Base-by-base conservation (phyloP, 768 basidiomycete species). In the Tulasnella sp. region DNA sequence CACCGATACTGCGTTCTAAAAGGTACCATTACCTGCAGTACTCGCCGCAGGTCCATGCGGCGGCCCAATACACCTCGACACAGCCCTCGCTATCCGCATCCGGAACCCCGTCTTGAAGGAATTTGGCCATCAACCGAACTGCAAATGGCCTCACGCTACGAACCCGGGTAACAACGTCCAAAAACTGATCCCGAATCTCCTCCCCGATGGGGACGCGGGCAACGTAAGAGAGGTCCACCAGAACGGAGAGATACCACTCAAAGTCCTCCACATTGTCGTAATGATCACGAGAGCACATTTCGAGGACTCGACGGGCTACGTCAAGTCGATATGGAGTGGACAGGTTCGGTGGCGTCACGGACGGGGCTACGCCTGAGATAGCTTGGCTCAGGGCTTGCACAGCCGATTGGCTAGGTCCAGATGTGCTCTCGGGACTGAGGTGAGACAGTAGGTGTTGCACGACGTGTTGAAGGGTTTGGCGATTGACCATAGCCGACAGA, bases 41-140 rank as follows among this genome's bases (percentile, higher is more conserved):
- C 86, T 99, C 98, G 28, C 97, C 97, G 82, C 95, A 96, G 83
- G 98, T 94, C 94, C 95, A 99, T 7, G 96, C 96, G 14, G 96
- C 97, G 0, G 97, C 98, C 90, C 94, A 96, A 2, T 98, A 87
- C 12, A 97, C 90, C 84, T 97, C 95, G 0, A 92, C 90, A 83
- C 95, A 97, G 3, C 91, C 92, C 0, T 91, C 92, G 75, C 90
- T 89, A 31, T 94, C 93, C 28, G 88, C 86, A 11, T 16, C 16
- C 8, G 44, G 42, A 3, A 92, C 91, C 0, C 89, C 89, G 69
- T 95, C 93, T 82, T 99, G 97, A 60, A 99, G 85, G 12, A 99
- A 84, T 75, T 92, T 92, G 81, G 92, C 91, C 92, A 97, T 93
- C 77, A 97, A 88, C 85, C 91, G 91, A 34, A 98, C 93, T 14